Percentiles rank a stretch among this genome's conserved stretches.
These are phyloP conservation scores for Rhodotorula sp. DNA, from an alignment of 1,284 basidiomycete genomes.

Conservation along the genomic window DNA sequence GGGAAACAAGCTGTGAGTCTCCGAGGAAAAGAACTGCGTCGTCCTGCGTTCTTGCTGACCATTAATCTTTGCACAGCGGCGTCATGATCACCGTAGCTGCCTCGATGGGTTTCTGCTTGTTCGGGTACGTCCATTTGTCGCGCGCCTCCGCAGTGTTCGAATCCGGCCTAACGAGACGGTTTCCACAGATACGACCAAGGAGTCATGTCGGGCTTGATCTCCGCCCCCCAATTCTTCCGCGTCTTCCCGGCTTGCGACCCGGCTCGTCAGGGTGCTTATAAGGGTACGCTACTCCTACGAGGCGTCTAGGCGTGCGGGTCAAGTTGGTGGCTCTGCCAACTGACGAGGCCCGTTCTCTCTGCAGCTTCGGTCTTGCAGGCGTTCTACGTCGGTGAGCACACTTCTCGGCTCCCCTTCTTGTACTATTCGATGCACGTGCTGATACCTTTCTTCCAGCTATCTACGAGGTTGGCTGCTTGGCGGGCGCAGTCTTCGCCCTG, in stretches of 20 bases:
- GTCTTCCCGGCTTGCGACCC: slow-evolving; percentile 32
- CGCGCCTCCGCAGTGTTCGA: background rate
- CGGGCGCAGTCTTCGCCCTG: slow-evolving; percentile 35
- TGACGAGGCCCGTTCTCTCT: background rate
- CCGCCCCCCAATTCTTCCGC: slow-evolving; percentile 24
- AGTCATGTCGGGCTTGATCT: slow-evolving; percentile 34
- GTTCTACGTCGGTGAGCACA: slow-evolving; percentile 26
- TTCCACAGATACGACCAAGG: slow-evolving; percentile 28
- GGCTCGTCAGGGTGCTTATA: slow-evolving; percentile 14
- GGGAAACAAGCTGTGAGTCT: slow-evolving; percentile 18
- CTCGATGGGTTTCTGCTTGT: slow-evolving; percentile 28
- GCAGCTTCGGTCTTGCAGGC: slow-evolving; percentile 26
- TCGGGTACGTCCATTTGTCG: slow-evolving; percentile 16
- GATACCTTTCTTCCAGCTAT: too few relatives aligned
- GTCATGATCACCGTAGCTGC: slow-evolving; percentile 26
- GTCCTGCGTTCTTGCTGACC: background rate
- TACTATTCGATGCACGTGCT: too few relatives aligned
- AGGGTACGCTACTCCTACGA: background rate
- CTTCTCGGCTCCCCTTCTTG: background rate
- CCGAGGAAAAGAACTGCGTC: background rate
- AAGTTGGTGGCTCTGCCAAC: too few relatives aligned
- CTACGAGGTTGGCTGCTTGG: slow-evolving; percentile 14
- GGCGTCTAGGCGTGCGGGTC: too few relatives aligned
- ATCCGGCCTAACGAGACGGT: slow-evolving; percentile 11
- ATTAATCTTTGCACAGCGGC: background rate